Conservation (phyloP, 768 basidiomycete genomes). For the Chalciporus sphaerocephalus region DNA sequence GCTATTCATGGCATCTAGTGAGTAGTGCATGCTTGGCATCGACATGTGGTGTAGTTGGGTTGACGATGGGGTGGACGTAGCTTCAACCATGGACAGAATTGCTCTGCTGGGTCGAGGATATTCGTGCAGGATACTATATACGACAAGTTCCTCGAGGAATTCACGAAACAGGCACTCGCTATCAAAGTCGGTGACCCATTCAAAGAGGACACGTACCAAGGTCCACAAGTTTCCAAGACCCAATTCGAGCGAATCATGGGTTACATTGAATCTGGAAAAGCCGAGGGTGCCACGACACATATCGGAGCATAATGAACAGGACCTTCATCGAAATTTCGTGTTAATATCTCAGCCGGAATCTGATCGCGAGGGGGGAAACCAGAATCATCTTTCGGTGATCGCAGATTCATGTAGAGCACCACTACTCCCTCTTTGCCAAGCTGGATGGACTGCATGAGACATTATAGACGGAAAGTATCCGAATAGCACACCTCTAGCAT, state of each 20-base stretch:
- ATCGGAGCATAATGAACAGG: no score
- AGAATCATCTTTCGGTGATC: no score
- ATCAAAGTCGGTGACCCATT: slow-evolving; percentile 76
- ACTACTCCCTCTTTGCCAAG: no score
- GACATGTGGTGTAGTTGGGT: slow-evolving; percentile 4
- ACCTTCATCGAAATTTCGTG: no score
- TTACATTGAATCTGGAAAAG: slow-evolving; percentile 74
- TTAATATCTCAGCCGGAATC: no score
- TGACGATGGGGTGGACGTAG: slow-evolving; percentile 32
- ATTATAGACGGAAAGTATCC: no score
- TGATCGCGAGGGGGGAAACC: no score
- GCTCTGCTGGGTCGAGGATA: slow-evolving; percentile 78
- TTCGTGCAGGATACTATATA: slow-evolving; percentile 78
- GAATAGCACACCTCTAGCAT: no score
- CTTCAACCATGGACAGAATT: slow-evolving; percentile 73
- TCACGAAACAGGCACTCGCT: slow-evolving; percentile 49
- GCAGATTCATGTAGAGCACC: no score
- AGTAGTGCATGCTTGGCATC: no score
- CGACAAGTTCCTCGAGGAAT: slow-evolving; percentile 63
- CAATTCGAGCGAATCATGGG: slow-evolving; percentile 77
- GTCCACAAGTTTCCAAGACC: slow-evolving; percentile 72
- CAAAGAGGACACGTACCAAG: slow-evolving; percentile 53
- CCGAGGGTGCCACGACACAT: slow-evolving; percentile 64
- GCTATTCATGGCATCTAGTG: slow-evolving; percentile 69
- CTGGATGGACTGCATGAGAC: no score